Evolutionary conservation across 2,329 filamentous ascomycete species (phyloP), one percentile per base, ranked within the genome.

Genomic region (Alternaria conjuncta): DNA sequence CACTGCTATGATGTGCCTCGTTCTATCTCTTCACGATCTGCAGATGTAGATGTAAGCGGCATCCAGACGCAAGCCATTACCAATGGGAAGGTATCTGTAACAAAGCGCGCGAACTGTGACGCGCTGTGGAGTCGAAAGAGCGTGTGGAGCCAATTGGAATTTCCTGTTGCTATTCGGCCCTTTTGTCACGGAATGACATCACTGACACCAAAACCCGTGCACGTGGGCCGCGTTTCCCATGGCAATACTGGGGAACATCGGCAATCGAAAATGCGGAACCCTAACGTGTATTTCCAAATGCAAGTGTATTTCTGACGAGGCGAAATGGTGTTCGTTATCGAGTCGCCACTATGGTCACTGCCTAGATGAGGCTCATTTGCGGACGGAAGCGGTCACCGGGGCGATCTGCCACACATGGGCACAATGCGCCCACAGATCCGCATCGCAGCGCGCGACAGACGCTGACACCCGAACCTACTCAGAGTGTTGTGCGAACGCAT

Each of bases 21-120:
- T 56, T 23, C 47, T 9, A 23, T 18, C 41, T 43, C 32, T 43
- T 53, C 57, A 51, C 53, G 55, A 54, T 61, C 57, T 49, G 41
- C n/a, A 32, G 32, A 46, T 44, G 7, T n/a, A 50, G 28, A 51
- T 63, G 63, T 65, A 44, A 70, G 60, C 65, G 44, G 53, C 59
- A 47, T 53, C 68, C 51, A 71, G 64, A 70, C 28, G 36, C 55
- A 55, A 18, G 44, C 20, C 46, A 55, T 71, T 70, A 70, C 64
- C 60, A 68, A 68, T 58, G 43, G 56, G 57, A 47, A 46, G 26
- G 45, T 36, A 46, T 50, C 60, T n/a, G 55, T 57, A 44, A 32
- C 41, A 44, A 47, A 45, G 36, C 50, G 55, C 49, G 55, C 13
- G 28, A 25, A 45, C 12, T 64, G 60, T 70, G 63, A 70, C 66